These are phyloP conservation scores for Leishmania gerbilli DNA, from an alignment of 208 protist genomes.

Conservation along the genomic window DNA sequence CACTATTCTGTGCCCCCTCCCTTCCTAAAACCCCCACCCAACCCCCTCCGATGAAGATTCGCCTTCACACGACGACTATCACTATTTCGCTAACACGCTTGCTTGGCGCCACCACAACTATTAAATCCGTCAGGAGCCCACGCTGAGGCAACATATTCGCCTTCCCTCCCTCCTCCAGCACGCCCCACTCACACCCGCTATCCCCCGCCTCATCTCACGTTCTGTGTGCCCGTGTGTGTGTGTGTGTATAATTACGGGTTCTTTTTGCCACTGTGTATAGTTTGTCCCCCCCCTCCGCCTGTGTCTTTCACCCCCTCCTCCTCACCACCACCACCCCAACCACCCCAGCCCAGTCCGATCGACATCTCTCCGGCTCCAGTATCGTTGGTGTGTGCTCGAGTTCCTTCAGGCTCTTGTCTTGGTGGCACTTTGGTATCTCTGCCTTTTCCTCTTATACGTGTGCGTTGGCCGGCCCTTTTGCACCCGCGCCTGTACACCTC, in stretches of 20 bases:
- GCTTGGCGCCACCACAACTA: not conserved
- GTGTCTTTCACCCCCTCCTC: not conserved
- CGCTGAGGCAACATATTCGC: not conserved
- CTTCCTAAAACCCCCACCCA: no score
- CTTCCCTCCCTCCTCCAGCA: not conserved
- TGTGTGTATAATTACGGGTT: not conserved
- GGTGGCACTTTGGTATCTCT: not conserved
- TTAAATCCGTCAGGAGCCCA: not conserved
- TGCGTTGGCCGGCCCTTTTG: not conserved
- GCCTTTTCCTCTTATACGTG: not conserved
- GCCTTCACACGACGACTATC: not conserved
- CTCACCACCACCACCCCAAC: not conserved
- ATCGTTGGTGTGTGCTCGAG: not conserved
- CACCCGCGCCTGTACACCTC: not conserved
- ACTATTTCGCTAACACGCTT: not conserved
- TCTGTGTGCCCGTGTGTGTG: not conserved
- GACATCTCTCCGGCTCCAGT: not conserved
- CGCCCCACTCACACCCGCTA: not conserved
- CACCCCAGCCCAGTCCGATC: not conserved
- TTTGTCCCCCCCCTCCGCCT: not conserved
- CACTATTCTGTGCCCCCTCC: not conserved
- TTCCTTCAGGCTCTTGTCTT: not conserved
- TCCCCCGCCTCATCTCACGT: not conserved
- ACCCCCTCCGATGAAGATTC: not conserved
- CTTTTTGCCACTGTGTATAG: not conserved